Percentiles rank a stretch among this genome's conserved stretches.
Evolutionary conservation across 768 basidiomycete genomes (phyloP).

Genomic region (Mycena alexandri): DNA sequence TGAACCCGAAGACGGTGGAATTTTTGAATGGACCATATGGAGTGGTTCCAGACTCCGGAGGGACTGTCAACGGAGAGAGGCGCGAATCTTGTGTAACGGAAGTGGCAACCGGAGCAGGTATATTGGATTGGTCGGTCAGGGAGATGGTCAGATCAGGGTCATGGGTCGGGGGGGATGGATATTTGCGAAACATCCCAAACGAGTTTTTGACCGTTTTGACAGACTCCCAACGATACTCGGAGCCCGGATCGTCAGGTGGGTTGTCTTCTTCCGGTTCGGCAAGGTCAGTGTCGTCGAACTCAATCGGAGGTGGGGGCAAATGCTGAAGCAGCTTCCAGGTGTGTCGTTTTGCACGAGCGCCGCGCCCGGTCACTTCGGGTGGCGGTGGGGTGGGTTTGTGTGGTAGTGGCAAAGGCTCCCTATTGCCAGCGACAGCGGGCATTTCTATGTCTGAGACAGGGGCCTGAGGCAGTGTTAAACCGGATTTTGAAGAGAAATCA

Average conservation of each 20-base stretch:
- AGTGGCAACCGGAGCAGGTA: background rate
- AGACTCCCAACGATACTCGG: constrained; percentile 7
- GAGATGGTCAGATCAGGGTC: constrained; percentile 29
- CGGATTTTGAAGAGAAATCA: too few species aligned
- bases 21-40: constrained; percentile 26
- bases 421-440: too few species aligned
- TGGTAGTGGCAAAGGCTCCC: too few species aligned
- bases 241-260: background rate
- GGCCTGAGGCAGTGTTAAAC: too few species aligned
- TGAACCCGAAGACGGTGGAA: constrained; percentile 36
- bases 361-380: background rate
- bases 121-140: constrained; percentile 8
- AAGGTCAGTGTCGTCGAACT: background rate
- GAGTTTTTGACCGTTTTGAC: constrained; percentile 21
- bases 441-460: background rate
- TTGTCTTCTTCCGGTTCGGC: background rate
- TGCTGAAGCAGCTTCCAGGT: constrained; percentile 22
- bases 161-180: constrained; percentile 28
- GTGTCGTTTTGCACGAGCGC: background rate
- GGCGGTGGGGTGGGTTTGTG: background rate
- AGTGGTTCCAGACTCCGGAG: background rate
- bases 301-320: background rate
- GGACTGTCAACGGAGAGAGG: background rate
- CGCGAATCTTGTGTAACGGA: background rate
- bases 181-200: constrained; percentile 33